phyloP scores from a whole-genome alignment of 2,329 filamentous ascomycete genomes.

The Neopestalotiopsis rosae region DNA sequence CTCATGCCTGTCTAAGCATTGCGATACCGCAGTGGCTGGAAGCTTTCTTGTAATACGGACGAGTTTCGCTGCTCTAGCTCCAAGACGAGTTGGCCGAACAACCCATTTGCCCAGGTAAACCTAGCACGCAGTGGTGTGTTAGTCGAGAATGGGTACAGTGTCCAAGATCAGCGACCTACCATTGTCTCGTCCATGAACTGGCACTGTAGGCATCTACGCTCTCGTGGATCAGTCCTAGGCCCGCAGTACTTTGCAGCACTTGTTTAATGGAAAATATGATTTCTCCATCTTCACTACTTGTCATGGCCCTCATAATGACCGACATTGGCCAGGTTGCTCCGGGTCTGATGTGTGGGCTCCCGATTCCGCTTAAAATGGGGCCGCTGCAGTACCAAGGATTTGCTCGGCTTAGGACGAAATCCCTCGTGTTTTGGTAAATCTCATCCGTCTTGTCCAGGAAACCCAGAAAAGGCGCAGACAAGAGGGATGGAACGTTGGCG shows the following conservation, averaged over 20 bases:
- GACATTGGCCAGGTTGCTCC: conserved; percentile 89
- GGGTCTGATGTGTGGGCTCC: conserved; percentile 61
- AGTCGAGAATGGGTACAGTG: background rate
- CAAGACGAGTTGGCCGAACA: conserved; percentile 41
- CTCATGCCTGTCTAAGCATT: background rate
- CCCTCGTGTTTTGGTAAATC: conserved; percentile 75
- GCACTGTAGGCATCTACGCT: conserved; percentile 44
- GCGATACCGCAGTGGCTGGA: conserved; percentile 40
- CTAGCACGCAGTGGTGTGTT: conserved; percentile 45
- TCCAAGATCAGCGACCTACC: conserved; percentile 30
- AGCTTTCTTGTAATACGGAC: conserved; percentile 59
- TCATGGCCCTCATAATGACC: conserved; percentile 79
- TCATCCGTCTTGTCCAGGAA: conserved; percentile 53
- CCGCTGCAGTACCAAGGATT: conserved; percentile 76
- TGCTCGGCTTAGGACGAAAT: conserved; percentile 72
- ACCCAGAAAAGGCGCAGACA: conserved; percentile 61
- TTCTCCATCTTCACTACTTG: conserved; percentile 44
- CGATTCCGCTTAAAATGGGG: conserved; percentile 55
- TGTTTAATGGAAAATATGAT: conserved; percentile 40
- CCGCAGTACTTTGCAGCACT: conserved; percentile 36
- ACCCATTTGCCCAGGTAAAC: conserved; percentile 53
- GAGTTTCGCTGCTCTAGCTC: conserved; percentile 73
- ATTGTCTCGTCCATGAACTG: conserved; percentile 44
- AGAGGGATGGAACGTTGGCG: conserved; percentile 63
- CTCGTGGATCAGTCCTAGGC: conserved; percentile 48